A percentile compares a stretch with the other conserved stretches of the same genome.
Evolutionary conservation across 1,139 yeast genomes (phyloP).

Genomic region (Hansenula lynferdii): DNA sequence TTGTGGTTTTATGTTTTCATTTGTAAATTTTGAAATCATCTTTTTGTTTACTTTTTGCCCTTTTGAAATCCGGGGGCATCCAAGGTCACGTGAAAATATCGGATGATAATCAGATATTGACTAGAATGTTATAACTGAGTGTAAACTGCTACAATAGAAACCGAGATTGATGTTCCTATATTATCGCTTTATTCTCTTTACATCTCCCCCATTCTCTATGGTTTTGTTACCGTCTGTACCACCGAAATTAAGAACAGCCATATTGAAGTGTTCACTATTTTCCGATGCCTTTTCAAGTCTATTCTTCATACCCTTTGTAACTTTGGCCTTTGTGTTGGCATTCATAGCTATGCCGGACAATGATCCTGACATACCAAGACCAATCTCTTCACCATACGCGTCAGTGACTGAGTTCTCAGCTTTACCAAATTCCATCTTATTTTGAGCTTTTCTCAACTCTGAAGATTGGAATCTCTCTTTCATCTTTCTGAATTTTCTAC

Average conservation of each 20-base stretch:
- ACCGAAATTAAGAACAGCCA: conserved; percentile 16
- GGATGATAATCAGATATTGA: too few species aligned
- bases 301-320: conserved; percentile 48
- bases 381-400: conserved; percentile 74
- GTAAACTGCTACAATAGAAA: too few species aligned
- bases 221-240: neutral
- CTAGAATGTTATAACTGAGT: too few species aligned
- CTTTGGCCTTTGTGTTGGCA: conserved; percentile 42
- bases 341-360: conserved; percentile 24
- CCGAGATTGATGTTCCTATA: too few species aligned
- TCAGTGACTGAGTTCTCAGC: conserved; percentile 60
- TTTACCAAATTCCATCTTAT: conserved; percentile 78
- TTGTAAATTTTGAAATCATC: conserved; percentile 4
- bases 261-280: conserved; percentile 12
- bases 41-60: conserved; percentile 21
- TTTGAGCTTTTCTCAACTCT: conserved; percentile 77
- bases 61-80: conserved; percentile 3
- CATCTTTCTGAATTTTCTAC: conserved; percentile 70
- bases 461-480: conserved; percentile 80
- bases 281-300: conserved; percentile 30
- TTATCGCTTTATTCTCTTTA: neutral
- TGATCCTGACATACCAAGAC: conserved; percentile 66
- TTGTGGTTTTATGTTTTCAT: conserved; percentile 2
- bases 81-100: conserved; percentile 1
- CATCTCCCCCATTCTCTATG: neutral